Evolutionary conservation across 345 rosid species (phyloP).

Genomic region (Sonneratia alba): DNA sequence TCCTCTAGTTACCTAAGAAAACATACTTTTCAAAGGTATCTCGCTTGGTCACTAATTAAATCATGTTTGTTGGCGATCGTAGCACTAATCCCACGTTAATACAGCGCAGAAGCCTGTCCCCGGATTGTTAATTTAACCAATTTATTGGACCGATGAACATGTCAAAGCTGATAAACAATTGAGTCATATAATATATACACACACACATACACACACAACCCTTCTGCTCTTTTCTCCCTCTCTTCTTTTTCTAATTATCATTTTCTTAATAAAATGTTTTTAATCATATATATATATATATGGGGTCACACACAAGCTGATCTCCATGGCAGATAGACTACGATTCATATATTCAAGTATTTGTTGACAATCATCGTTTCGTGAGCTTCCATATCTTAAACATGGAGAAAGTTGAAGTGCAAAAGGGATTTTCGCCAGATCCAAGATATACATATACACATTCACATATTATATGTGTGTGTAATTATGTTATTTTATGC

Average conservation of each 20-base stretch:
- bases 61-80: constrained; percentile 14
- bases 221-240: neutral
- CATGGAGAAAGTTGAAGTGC: neutral
- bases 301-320: neutral
- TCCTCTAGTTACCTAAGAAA: neutral
- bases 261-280: neutral
- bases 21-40: constrained; percentile 8
- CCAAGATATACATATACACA: neutral
- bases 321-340: neutral
- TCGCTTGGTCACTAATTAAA: constrained; percentile 16
- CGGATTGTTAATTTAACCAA: neutral
- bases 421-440: constrained; percentile 7
- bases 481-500: neutral
- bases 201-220: neutral
- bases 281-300: neutral
- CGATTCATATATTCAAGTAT: neutral
- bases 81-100: constrained; percentile 6
- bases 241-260: neutral
- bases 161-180: neutral
- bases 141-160: constrained; percentile 1
- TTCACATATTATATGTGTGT: too few relatives aligned
- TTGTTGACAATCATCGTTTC: constrained; percentile 7
- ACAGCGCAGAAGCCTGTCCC: neutral
- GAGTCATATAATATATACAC: neutral
- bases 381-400: constrained; percentile 6